Percentiles rank a stretch among this genome's conserved stretches.
These are phyloP conservation scores for Corymbia citriodora DNA, from an alignment of 441 rosid species.

Conservation along the genomic window DNA sequence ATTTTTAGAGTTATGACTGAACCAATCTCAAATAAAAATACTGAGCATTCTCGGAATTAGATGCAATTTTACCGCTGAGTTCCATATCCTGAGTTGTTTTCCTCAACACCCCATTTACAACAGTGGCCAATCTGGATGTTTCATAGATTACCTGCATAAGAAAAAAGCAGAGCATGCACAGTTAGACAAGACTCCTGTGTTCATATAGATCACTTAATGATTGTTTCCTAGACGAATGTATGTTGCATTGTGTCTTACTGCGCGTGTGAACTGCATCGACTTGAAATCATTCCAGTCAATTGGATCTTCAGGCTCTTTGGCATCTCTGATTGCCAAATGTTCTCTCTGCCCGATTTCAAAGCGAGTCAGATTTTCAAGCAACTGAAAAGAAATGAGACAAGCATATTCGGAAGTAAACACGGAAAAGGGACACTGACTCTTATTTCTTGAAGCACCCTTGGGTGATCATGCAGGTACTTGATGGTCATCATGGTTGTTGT, in stretches of 20 bases:
- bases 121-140: slow-evolving; percentile 86
- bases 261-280: slow-evolving; percentile 37
- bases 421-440: slow-evolving; percentile 31
- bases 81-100: slow-evolving; percentile 82
- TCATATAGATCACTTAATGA: background rate
- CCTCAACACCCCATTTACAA: slow-evolving; percentile 88
- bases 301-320: slow-evolving; percentile 17
- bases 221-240: background rate
- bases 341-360: slow-evolving; percentile 18
- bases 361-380: background rate
- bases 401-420: background rate
- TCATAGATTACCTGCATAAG: slow-evolving; percentile 70
- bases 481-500: slow-evolving; percentile 62
- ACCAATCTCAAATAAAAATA: background rate
- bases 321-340: slow-evolving; percentile 18
- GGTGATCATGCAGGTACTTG: slow-evolving; percentile 56
- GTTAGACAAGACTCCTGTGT: background rate
- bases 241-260: slow-evolving; percentile 20
- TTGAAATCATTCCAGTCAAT: slow-evolving; percentile 30
- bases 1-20: background rate
- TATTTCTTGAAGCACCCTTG: slow-evolving; percentile 40
- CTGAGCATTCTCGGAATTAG: background rate
- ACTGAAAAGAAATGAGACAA: background rate
- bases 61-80: slow-evolving; percentile 45
- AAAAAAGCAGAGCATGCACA: background rate